These are phyloP conservation scores for Cladosporium oxysporum DNA, from an alignment of 2,329 filamentous ascomycete species.

Conservation along the genomic window DNA sequence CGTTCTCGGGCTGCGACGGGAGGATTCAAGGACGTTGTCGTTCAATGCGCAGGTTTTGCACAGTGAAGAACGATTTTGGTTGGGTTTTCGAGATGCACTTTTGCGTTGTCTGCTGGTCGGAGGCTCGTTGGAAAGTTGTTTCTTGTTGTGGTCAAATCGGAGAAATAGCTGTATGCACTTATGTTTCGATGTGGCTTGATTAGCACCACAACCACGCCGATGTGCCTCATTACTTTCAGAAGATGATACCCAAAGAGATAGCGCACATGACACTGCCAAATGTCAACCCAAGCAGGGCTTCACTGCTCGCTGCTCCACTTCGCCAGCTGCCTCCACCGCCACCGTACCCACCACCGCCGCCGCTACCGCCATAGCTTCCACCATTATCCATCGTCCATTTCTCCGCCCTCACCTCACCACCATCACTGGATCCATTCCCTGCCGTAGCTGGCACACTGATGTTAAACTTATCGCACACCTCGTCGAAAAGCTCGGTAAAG, in stretches of 20 bases:
- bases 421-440: neutral
- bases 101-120: neutral
- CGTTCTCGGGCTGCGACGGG: neutral
- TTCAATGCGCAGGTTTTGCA: neutral
- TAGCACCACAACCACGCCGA: neutral
- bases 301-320: slow-evolving; percentile 1
- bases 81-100: neutral
- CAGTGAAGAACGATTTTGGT: neutral
- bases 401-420: neutral
- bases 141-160: neutral
- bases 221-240: neutral
- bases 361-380: neutral
- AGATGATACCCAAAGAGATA: neutral
- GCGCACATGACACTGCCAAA: neutral
- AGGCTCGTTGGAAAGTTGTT: neutral
- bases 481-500: slow-evolving; percentile 25
- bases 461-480: slow-evolving; percentile 27
- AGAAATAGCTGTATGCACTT: neutral
- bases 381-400: slow-evolving; percentile 22
- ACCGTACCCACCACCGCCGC: neutral
- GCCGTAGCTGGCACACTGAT: slow-evolving; percentile 18
- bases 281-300: neutral
- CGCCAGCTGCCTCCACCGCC: neutral
- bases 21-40: neutral
- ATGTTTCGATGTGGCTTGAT: neutral